Base-by-base conservation (phyloP, 2,329 filamentous ascomycete species). In the Fonsecaea monophora region DNA sequence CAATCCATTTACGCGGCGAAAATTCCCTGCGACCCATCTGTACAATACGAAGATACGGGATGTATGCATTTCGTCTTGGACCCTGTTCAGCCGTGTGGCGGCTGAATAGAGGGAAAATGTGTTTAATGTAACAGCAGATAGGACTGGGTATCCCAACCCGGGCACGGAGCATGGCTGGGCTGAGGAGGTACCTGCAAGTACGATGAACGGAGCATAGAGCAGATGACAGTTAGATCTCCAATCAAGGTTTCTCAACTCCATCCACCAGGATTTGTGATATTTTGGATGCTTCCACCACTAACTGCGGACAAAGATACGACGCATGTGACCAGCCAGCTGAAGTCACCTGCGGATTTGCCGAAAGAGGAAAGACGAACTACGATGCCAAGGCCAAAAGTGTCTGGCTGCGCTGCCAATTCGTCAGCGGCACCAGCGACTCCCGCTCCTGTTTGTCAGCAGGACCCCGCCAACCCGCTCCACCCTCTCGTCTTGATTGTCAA, bases 241-340 rank as follows among this genome's bases (percentile, higher is more conserved):
- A 61, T 42, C 48, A 61, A 61, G 34, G 45, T 48, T 61, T 61
- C 48, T 61, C 59, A 54, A 61, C 59, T 61, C 59, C 35, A 45
- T 15, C 30, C n/a, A 5, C 8, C 57, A 21, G 30, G 37, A 60
- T 32, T 35, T 25, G 40, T 18, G 13, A 42, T 25, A n/a, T 45
- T 21, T 34, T 53, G 30, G 30, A 32, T 32, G 30, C 30, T 32
- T 32, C 30, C 30, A 32, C 30, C 30, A 32, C 30, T 32, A 32
- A 32, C 30, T 32, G 30, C 30, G 30, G 30, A 32, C 4, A 4
- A 32, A 32, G 30, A 15, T 12, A 2, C 38, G 0, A 6, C n/a
- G 40, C 40, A 45, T 40, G 38, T 40, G 38, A 40, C 38, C 10
- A 3, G 10, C 2, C 10, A 12, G 5, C 38, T n/a, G 9, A 18